Base-by-base conservation (phyloP, 345 rosid species). In the Gossypium arboreum region DNA sequence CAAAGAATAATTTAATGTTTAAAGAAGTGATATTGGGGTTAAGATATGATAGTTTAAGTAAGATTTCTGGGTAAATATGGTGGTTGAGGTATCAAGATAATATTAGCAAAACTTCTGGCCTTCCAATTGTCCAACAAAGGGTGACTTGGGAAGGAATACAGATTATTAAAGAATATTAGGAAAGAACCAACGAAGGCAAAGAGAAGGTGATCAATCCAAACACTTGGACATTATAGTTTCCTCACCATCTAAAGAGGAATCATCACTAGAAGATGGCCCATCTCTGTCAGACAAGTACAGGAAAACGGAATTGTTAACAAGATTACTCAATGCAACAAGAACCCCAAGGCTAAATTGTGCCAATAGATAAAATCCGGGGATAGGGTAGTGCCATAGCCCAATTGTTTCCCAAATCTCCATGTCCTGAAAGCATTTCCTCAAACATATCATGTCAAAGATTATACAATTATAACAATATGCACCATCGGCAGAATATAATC, bases 321-420 rank as follows among this genome's bases (percentile, higher is more conserved):
- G 75, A 73, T 73, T 73, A 58, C 67, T 59, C 75, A 73, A 59
- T 6, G 75, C 75, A 73, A 73, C 68, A 73, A 73, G 75, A 59
- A 73, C 68, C 51, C 75, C 75, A 2, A 73, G 75, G 20, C 67
- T 20, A 73, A 73, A 73, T 73, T 73, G 75, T 57, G 75, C 67
- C 22, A 73, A 18, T 20, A 73, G 57, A 73, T 73, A 73, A 73
- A 73, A 58, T 59, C 75, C 75, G 7, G 75, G 75, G 24, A 73
- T 73, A 73, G 75, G 75, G 34, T 73, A 73, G 56, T 73, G 75
- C 75, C 75, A 73, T 48, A 73, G 63, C 57, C 75, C 75, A 9
- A 73, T 59, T 15, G 75, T 73, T 73, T 73, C 75, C 75, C 75
- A 73, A 59, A 73, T 73, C 57, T 73, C 66, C 75, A 73, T 73